Conservation (phyloP, 139 green algal species). For the Ettlia oleoabundans region DNA sequence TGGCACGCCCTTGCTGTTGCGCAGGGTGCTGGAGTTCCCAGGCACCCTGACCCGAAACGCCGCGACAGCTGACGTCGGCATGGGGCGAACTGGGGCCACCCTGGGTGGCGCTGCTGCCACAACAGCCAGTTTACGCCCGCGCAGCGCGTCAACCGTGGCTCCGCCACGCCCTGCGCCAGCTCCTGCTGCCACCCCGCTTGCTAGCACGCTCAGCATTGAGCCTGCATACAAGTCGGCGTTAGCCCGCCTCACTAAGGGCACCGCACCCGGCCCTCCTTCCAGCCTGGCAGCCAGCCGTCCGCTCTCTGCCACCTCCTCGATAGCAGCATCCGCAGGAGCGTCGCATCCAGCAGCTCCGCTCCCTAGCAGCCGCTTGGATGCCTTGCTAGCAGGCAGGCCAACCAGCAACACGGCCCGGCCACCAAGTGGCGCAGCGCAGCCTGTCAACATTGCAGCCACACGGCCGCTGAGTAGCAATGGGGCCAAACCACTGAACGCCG, state of each 20-base stretch:
- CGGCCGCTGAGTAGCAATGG: too few relatives aligned
- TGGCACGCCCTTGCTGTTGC: too few relatives aligned
- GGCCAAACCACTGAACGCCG: neutral
- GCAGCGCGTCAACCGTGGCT: neutral
- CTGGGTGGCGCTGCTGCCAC: too few relatives aligned
- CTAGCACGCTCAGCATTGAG: neutral
- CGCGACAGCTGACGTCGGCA: neutral
- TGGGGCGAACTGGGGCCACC: too few relatives aligned
- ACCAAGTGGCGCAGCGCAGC: too few relatives aligned
- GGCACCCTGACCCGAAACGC: neutral
- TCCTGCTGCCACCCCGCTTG: neutral
- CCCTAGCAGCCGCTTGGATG: neutral
- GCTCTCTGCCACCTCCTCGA: too few relatives aligned
- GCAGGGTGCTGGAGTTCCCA: slow-evolving; percentile 20
- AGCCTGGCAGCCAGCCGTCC: neutral
- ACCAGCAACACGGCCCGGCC: neutral
- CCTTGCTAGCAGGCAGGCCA: neutral
- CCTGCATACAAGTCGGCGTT: slow-evolving; percentile 17
- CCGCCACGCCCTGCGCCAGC: neutral
- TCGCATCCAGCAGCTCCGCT: neutral
- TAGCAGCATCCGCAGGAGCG: neutral
- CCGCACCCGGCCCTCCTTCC: neutral
- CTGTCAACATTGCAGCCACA: too few relatives aligned
- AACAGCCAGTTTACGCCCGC: too few relatives aligned
- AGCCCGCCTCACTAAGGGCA: neutral